A percentile compares a stretch with the other conserved stretches of the same genome.
These are phyloP conservation scores for Ophiobolus disseminans DNA, from an alignment of 2,329 filamentous ascomycete genomes.

Conservation along the genomic window DNA sequence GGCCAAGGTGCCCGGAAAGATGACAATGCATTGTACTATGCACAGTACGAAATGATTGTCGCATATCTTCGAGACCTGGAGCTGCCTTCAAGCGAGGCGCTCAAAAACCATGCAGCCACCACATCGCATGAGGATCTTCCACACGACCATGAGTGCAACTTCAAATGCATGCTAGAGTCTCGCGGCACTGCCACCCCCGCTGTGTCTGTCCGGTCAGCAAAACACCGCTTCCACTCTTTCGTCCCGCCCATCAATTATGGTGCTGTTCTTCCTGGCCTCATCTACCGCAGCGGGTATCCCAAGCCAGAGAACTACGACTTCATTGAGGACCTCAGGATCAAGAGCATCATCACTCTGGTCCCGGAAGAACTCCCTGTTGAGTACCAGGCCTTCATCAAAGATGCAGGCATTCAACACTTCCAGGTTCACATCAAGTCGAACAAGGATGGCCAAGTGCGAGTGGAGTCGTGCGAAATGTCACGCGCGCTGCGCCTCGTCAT, in stretches of 20 bases:
- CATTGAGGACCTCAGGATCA: conserved; percentile 71
- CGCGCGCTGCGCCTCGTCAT: conserved; percentile 75
- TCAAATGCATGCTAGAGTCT: conserved; percentile 18
- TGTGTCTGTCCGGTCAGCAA: conserved; percentile 25
- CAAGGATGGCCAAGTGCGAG: conserved; percentile 69
- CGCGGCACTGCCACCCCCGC: conserved; percentile 23
- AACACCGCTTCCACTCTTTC: conserved; percentile 46
- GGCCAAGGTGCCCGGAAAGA: too few relatives aligned
- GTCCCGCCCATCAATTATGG: conserved; percentile 77
- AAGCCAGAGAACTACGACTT: conserved; percentile 73
- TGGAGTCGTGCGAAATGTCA: conserved; percentile 63
- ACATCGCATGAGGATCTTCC: conserved; percentile 44
- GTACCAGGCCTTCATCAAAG: conserved; percentile 67
- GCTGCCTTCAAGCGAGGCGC: conserved; percentile 27
- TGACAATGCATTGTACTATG: too few relatives aligned
- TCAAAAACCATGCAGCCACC: conserved; percentile 37
- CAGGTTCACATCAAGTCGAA: conserved; percentile 85
- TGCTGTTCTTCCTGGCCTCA: conserved; percentile 70
- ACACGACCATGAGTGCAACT: conserved; percentile 23
- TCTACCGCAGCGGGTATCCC: conserved; percentile 87
- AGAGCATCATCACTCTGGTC: conserved; percentile 75
- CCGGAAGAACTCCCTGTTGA: conserved; percentile 56
- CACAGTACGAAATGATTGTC: too few relatives aligned
- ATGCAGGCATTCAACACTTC: conserved; percentile 73
- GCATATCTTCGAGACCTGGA: conserved; percentile 31